phyloP scores from a whole-genome alignment of 495 filamentous ascomycete species.

The Tetracladium marchalianum region DNA sequence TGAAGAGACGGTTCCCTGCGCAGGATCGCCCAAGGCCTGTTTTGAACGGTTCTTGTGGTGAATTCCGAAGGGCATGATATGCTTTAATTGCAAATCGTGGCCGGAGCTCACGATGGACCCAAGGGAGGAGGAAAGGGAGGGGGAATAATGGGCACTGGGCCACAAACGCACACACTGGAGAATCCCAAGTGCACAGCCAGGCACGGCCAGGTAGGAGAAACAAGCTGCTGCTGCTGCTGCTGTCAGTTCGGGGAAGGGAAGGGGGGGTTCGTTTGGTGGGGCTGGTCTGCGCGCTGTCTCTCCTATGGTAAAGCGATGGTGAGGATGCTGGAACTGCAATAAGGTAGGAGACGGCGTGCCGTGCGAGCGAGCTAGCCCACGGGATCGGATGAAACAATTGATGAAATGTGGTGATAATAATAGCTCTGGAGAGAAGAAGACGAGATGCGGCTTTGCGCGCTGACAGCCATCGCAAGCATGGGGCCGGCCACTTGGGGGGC shows the following conservation, averaged over 20 bases:
- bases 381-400: no score
- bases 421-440: no score
- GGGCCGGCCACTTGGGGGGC: no score
- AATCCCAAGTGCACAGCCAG: neutral
- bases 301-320: neutral
- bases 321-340: no score
- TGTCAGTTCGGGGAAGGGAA: neutral
- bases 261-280: neutral
- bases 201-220: neutral
- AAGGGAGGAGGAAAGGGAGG: neutral
- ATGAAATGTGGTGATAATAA: no score
- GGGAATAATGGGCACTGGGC: neutral
- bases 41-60: constrained; percentile 24
- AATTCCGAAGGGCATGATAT: constrained; percentile 20
- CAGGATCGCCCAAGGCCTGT: constrained; percentile 19
- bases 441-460: no score
- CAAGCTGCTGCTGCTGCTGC: neutral
- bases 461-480: no score
- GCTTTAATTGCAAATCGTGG: constrained; percentile 4
- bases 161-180: neutral
- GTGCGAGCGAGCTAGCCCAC: no score
- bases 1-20: constrained; percentile 1
- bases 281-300: neutral
- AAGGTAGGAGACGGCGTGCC: no score
- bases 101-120: constrained; percentile 19